Evolutionary conservation across 495 filamentous ascomycete genomes (phyloP).

Genomic region (Penicillium lividum): DNA sequence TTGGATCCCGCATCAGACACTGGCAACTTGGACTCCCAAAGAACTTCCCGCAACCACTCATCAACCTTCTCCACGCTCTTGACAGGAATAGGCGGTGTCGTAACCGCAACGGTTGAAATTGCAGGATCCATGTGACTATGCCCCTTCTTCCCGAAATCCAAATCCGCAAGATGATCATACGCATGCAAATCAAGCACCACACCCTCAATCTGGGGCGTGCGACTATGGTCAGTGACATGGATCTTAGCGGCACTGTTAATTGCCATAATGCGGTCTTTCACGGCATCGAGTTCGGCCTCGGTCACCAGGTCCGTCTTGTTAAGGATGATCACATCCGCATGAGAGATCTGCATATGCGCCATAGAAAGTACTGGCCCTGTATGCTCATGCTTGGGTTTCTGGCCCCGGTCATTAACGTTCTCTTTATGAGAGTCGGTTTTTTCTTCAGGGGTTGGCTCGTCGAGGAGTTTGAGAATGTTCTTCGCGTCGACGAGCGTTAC

Average conservation of each 20-base stretch:
- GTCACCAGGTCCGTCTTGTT: slow-evolving; percentile 95
- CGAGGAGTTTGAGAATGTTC: slow-evolving; percentile 78
- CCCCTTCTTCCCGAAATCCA: slow-evolving; percentile 66
- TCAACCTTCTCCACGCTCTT: slow-evolving; percentile 64
- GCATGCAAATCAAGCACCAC: slow-evolving; percentile 88
- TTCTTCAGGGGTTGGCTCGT: slow-evolving; percentile 67
- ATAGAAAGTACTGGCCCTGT: slow-evolving; percentile 73
- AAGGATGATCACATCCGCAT: slow-evolving; percentile 93
- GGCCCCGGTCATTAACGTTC: slow-evolving; percentile 31
- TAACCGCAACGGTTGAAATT: slow-evolving; percentile 81
- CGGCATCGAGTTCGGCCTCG: slow-evolving; percentile 59
- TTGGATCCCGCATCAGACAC: slow-evolving; percentile 5
- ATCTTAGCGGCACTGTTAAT: slow-evolving; percentile 92
- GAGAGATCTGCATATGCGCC: slow-evolving; percentile 93
- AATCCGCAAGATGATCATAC: slow-evolving; percentile 74
- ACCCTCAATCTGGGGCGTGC: slow-evolving; percentile 78
- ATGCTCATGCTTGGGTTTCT: slow-evolving; percentile 49
- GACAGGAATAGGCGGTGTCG: slow-evolving; percentile 55
- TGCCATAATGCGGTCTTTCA: slow-evolving; percentile 66
- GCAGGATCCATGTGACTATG: slow-evolving; percentile 84
- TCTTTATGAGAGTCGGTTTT: slow-evolving; percentile 35
- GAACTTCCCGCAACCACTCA: slow-evolving; percentile 75
- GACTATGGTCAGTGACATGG: slow-evolving; percentile 75
- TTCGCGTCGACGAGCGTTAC: slow-evolving; percentile 95
- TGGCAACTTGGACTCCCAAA: slow-evolving; percentile 80